These are phyloP conservation scores for Phyllosticta citriasiana DNA, from an alignment of 2,329 filamentous ascomycete genomes.

Conservation along the genomic window DNA sequence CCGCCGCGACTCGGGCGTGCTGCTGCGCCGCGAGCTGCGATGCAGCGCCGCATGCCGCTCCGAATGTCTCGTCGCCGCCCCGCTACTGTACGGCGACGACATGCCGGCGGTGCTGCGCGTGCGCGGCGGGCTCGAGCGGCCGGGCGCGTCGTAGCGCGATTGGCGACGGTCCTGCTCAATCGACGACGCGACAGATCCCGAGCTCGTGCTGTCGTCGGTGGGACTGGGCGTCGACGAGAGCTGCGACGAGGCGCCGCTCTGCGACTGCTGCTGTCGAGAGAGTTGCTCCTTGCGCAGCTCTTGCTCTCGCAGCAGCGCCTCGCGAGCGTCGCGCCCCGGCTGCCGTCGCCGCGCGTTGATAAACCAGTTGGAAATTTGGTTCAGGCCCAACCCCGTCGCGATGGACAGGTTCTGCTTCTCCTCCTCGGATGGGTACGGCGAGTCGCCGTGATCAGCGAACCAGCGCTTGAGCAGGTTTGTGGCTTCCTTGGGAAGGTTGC, in stretches of 20 bases:
- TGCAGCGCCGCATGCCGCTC: neutral
- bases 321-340: conserved; percentile 16
- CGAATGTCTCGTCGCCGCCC: neutral
- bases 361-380: conserved; percentile 65
- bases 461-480: conserved; percentile 72
- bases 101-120: neutral
- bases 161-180: neutral
- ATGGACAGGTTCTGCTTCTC: conserved; percentile 56
- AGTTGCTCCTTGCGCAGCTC: neutral
- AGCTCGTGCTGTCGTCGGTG: neutral
- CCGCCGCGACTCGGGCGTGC: neutral
- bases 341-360: conserved; percentile 61
- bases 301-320: neutral
- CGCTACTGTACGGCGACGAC: neutral
- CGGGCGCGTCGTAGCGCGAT: neutral
- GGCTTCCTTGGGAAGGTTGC: conserved; percentile 83
- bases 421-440: conserved; percentile 76
- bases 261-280: neutral
- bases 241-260: neutral
- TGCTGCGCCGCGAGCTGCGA: neutral
- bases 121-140: neutral
- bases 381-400: conserved; percentile 12
- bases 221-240: neutral
- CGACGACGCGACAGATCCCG: neutral
- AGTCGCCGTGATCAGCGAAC: conserved; percentile 66